Evolutionary conservation across 2,329 filamentous ascomycete species (phyloP).

Genomic region (Lasiodiplodia sp.): DNA sequence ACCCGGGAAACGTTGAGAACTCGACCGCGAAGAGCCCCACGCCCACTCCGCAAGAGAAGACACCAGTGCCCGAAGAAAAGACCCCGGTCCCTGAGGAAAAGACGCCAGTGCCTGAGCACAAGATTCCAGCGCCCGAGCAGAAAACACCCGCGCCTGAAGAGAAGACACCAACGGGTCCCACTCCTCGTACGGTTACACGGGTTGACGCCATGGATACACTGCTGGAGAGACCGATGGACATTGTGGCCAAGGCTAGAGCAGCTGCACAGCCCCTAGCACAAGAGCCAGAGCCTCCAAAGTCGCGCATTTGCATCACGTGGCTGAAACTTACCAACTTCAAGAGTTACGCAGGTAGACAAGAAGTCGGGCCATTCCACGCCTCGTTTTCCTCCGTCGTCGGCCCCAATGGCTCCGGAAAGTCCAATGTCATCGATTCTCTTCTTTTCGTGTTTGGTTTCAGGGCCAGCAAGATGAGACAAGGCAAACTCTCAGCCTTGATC

Average conservation of each 20-base stretch:
- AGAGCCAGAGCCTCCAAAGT: constrained; percentile 78
- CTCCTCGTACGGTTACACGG: constrained; percentile 65
- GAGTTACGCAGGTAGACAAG: constrained; percentile 93
- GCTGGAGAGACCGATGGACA: constrained; percentile 91
- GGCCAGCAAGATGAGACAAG: constrained; percentile 98
- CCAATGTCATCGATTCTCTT: constrained; percentile 97
- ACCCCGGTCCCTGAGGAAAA: constrained; percentile 53
- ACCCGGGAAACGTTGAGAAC: constrained; percentile 7
- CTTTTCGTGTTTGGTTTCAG: constrained; percentile 99
- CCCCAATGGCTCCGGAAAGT: constrained; percentile 97
- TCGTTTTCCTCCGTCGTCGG: constrained; percentile 98
- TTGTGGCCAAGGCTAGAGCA: constrained; percentile 84
- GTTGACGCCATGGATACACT: constrained; percentile 75
- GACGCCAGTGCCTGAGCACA: constrained; percentile 51
- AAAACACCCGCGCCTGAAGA: constrained; percentile 53
- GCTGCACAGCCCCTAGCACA: constrained; percentile 67
- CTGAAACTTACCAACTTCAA: constrained; percentile 97
- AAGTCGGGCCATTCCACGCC: constrained; percentile 94
- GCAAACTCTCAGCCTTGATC: constrained; percentile 96
- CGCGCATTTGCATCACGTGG: constrained; percentile 91
- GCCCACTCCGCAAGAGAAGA: not conserved
- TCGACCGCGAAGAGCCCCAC: constrained; percentile 9
- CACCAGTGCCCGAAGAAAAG: constrained; percentile 55
- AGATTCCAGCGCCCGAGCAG: constrained; percentile 55
- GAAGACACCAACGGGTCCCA: constrained; percentile 56